Conservation (phyloP, 1,284 basidiomycete species). For the Neonothopanus nambi region DNA sequence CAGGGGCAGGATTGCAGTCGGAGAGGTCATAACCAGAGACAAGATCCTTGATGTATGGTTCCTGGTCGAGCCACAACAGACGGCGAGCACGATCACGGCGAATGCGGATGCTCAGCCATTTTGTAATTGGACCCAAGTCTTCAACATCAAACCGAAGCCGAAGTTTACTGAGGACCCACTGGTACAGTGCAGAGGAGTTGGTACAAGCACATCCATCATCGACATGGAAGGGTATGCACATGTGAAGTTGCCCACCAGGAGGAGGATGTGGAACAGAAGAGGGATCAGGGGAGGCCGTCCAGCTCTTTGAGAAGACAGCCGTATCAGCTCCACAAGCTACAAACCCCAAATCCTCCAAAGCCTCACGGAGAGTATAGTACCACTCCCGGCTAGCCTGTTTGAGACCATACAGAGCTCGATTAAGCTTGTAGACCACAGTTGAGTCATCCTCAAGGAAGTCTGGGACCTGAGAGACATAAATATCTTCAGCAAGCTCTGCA, state of each 20-base stretch:
- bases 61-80: conserved; percentile 6
- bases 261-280: neutral
- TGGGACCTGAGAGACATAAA: conserved; percentile 35
- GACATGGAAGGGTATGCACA: conserved; percentile 2
- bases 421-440: conserved; percentile 18
- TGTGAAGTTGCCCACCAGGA: neutral
- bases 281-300: neutral
- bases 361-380: conserved; percentile 26
- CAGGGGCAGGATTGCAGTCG: neutral
- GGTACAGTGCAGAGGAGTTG: conserved; percentile 1
- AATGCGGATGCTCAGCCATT: conserved; percentile 5
- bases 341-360: conserved; percentile 25
- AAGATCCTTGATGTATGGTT: conserved; percentile 1
- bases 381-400: conserved; percentile 36
- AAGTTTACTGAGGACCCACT: neutral
- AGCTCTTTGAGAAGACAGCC: conserved; percentile 18
- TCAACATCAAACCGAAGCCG: neutral
- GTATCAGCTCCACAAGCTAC: conserved; percentile 22
- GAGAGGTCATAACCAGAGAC: neutral
- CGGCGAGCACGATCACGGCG: neutral
- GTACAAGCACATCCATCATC: conserved; percentile 4
- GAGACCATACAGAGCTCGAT: conserved; percentile 36
- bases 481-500: conserved; percentile 26
- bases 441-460: conserved; percentile 22
- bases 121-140: neutral